Evolutionary conservation across 805 yeast genomes (phyloP).

Genomic region (Torulaspora indica): DNA sequence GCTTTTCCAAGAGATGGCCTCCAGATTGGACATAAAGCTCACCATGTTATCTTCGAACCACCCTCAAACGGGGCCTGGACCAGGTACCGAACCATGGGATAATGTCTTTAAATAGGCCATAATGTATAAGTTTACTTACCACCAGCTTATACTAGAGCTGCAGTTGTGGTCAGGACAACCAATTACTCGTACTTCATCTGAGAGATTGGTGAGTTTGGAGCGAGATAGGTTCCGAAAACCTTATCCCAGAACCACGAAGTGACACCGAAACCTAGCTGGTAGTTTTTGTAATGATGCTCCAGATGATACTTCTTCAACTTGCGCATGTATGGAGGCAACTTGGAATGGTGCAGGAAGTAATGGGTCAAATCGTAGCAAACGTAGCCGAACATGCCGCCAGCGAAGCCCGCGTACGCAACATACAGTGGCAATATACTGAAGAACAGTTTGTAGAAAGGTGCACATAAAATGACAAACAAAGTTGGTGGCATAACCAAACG

Average conservation of each 20-base stretch:
- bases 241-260: conserved; percentile 91
- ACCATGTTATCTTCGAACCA: too few species aligned
- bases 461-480: conserved; percentile 61
- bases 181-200: conserved; percentile 34
- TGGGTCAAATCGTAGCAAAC: conserved; percentile 90
- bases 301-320: conserved; percentile 83
- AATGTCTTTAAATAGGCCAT: conserved; percentile 1
- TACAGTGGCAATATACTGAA: conserved; percentile 73
- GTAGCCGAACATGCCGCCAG: conserved; percentile 95
- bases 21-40: too few species aligned
- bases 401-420: conserved; percentile 85
- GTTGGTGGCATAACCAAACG: conserved; percentile 97
- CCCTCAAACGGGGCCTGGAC: too few species aligned
- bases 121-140: not conserved
- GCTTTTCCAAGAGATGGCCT: too few species aligned
- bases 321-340: conserved; percentile 71
- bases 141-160: not conserved
- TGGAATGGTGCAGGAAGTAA: conserved; percentile 85
- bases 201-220: conserved; percentile 38
- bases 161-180: not conserved
- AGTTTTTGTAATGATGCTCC: conserved; percentile 97
- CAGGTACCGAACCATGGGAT: not conserved
- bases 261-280: conserved; percentile 95
- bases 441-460: conserved; percentile 77
- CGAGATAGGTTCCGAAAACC: conserved; percentile 78